Evolutionary conservation across 768 basidiomycete species (phyloP), one percentile per base, ranked within the genome.

Genomic region (Boletus sp.): DNA sequence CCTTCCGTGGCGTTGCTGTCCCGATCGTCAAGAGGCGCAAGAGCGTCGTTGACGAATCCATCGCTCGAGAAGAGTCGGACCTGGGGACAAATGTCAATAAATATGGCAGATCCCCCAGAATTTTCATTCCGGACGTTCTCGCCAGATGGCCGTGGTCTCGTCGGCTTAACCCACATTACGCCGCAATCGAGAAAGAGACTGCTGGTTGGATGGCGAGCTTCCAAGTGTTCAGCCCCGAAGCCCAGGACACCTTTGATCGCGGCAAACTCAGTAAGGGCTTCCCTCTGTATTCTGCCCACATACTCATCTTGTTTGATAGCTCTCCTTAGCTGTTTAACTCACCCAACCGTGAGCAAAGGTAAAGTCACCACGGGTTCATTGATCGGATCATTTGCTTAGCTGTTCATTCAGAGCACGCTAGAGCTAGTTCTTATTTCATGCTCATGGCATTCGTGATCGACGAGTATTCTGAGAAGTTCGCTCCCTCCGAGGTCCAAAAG

Each of bases 371-470:
- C 24, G 24, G 24, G 24, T 24, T 2, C 24, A 24, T 3, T 24
- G 24, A 24, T 24, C 24, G 3, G 24, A 24, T 24, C 24, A 24
- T 24, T 24, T 24, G 1, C 24, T 24, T 3, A 24, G 24, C 3
- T 3, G 24, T 24, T 24, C 3, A 24, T 24, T 24, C 24, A 24
- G 24, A 24, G 24, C 24, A 24, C 3, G 24, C 24, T 24, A 24
- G 24, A 24, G 24, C 24, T 3, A 24, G 24, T 24, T 24, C 24
- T 24, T 3, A 24, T 24, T 3, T 24, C 63, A 82, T 83, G 78
- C 76, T 78, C 39, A 57, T 81, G 7, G 76, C 80, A 60, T 82
- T 80, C 58, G 59, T 83, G 37, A 72, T 78, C 61, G 83, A 83
- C 58, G 78, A 81, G 57, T 75, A 78, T 60, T 76, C 80, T 14